Conservation (phyloP, 1,284 basidiomycete genomes). For the Irpex sp. region DNA sequence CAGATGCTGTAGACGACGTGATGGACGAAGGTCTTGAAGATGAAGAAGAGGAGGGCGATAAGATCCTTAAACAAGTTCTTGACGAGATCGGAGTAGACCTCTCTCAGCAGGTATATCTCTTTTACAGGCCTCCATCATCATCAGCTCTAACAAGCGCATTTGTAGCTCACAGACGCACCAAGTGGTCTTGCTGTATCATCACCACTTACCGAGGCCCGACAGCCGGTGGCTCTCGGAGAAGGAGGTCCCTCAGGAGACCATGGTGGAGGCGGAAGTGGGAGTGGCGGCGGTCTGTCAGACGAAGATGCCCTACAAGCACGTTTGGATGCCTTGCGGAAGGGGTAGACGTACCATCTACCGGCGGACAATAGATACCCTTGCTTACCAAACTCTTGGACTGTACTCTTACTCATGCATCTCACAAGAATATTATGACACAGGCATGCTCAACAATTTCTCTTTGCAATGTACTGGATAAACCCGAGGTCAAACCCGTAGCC, state of each 20-base stretch:
- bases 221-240: slow-evolving; percentile 79
- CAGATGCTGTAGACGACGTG: slow-evolving; percentile 95
- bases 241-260: slow-evolving; percentile 36
- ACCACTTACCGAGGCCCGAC: slow-evolving; percentile 58
- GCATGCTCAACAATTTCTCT: not conserved
- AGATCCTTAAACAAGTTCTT: slow-evolving; percentile 92
- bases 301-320: slow-evolving; percentile 88
- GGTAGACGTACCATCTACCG: slow-evolving; percentile 28
- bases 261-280: slow-evolving; percentile 36
- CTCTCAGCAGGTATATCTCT: slow-evolving; percentile 67
- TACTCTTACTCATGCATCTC: not conserved
- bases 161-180: slow-evolving; percentile 79
- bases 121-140: not conserved
- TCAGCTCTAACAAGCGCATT: not conserved
- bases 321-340: slow-evolving; percentile 73
- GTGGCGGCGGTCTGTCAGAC: slow-evolving; percentile 53
- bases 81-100: slow-evolving; percentile 96
- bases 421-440: not conserved
- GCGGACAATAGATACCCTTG: slow-evolving; percentile 6
- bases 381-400: not conserved
- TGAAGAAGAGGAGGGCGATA: slow-evolving; percentile 94
- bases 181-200: slow-evolving; percentile 62
- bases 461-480: too few species aligned
- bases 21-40: slow-evolving; percentile 94
- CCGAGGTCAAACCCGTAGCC: slow-evolving; percentile 44